These are phyloP conservation scores for Trichophyton rubrum DNA, from an alignment of 2,329 filamentous ascomycete species.

Conservation along the genomic window DNA sequence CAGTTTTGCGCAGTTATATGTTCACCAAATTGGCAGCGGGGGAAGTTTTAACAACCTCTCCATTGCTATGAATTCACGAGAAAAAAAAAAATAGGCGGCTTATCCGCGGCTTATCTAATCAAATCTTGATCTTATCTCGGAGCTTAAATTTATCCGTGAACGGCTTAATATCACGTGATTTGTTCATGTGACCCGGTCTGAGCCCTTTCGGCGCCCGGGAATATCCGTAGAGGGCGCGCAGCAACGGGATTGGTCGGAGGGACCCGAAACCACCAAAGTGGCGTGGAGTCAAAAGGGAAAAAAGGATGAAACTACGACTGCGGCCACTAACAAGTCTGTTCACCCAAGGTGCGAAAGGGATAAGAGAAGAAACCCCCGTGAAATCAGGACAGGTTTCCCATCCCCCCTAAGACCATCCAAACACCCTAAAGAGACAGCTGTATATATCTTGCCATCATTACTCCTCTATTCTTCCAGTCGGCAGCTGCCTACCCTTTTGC, in stretches of 20 bases:
- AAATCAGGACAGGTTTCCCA: background rate
- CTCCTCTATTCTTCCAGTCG: background rate
- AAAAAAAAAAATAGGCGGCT: no score
- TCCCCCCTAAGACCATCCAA: background rate
- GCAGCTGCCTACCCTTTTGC: background rate
- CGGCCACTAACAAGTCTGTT: background rate
- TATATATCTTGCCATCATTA: background rate
- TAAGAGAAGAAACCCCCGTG: background rate
- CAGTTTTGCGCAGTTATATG: background rate
- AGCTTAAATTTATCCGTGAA: background rate
- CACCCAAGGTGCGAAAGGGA: background rate
- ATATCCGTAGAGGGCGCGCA: slow-evolving; percentile 1
- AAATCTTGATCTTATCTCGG: background rate
- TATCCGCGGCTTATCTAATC: no score
- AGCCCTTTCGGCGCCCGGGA: background rate
- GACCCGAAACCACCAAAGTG: background rate
- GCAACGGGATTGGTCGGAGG: background rate
- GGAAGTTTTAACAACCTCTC: background rate
- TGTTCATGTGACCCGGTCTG: background rate
- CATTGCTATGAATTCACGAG: background rate
- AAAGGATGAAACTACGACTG: slow-evolving; percentile 2
- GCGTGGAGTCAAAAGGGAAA: background rate
- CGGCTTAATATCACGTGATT: background rate
- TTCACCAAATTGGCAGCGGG: background rate
- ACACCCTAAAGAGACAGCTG: background rate